Base-by-base conservation (phyloP, 2,329 filamentous ascomycete genomes). In the Fusarium napiforme region DNA sequence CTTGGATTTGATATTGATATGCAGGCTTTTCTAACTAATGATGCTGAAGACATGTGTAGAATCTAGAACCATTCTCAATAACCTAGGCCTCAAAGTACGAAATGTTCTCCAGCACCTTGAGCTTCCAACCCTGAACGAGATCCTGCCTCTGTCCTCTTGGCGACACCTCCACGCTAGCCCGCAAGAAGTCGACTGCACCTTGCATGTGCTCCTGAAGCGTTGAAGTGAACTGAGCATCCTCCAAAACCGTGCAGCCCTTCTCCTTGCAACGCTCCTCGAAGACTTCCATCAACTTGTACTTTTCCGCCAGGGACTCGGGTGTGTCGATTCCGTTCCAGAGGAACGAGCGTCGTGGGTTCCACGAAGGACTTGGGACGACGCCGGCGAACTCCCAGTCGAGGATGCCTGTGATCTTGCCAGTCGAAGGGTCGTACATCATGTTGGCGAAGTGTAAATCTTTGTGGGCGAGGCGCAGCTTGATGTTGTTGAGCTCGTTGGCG, bases 371-470 rank as follows among this genome's bases (percentile, higher is more conserved):
- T 23, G 47, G 47, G 0, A 52, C 11, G 4, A 52, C 16, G 6
- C 47, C 30, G 2, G 30, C 30, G 11, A 52, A 52, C 9, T 52
- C 47, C 30, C 30, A 36, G n/a, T 52, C 30, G 0, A 36, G 30
- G 4, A 52, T 19, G 0, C n/a, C n/a, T 2, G n/a, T 52, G 6
- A 26, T 36, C 1, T 11, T 15, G 2, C n/a, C 16, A 8, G 30
- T 7, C 0, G 0, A 5, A 2, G 16, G n/a, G 32, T 52, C 3
- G 3, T 1, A 15, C 0, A 36, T 19, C 2, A 36, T 19, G 12
- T 52, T 52, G 3, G 30, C 47, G 11, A 52, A 36, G n/a, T 52
- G n/a, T 4, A 52, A 1, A 2, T 52, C 30, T 15, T 36, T 52
- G 2, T 36, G 47, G 2, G 47, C 30, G 16, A 52, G n/a, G n/a